These are phyloP conservation scores for Funneliformis caledonium DNA, from an alignment of 371 early-diverging fungal species.

Conservation along the genomic window DNA sequence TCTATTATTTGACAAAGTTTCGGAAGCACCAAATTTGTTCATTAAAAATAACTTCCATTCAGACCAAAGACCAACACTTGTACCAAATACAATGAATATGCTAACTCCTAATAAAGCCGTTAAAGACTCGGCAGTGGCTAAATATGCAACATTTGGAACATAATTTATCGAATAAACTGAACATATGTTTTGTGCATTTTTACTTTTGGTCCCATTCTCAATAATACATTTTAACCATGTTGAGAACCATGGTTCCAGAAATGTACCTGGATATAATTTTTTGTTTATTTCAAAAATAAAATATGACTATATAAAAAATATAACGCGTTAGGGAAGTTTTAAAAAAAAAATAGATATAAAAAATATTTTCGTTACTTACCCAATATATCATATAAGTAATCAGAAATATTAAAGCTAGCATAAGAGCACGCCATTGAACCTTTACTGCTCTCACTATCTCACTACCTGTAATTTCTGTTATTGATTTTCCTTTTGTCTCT, in stretches of 20 bases:
- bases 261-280: background rate
- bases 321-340: background rate
- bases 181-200: conserved; percentile 3
- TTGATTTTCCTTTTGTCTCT: background rate
- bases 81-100: conserved; percentile 12
- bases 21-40: background rate
- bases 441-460: background rate
- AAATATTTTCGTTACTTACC: background rate
- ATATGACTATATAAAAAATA: background rate
- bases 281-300: background rate
- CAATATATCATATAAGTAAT: background rate
- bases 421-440: conserved; percentile 16
- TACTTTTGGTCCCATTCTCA: background rate
- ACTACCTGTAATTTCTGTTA: background rate
- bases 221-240: background rate
- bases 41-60: conserved; percentile 4
- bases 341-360: background rate
- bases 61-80: background rate
- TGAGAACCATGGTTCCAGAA: background rate
- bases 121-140: background rate
- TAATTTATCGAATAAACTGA: background rate
- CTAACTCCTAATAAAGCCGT: background rate
- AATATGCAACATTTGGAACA: background rate
- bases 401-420: background rate
- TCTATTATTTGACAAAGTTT: background rate